Base-by-base conservation (phyloP, 2,329 filamentous ascomycete genomes). In the Alternaria solani region DNA sequence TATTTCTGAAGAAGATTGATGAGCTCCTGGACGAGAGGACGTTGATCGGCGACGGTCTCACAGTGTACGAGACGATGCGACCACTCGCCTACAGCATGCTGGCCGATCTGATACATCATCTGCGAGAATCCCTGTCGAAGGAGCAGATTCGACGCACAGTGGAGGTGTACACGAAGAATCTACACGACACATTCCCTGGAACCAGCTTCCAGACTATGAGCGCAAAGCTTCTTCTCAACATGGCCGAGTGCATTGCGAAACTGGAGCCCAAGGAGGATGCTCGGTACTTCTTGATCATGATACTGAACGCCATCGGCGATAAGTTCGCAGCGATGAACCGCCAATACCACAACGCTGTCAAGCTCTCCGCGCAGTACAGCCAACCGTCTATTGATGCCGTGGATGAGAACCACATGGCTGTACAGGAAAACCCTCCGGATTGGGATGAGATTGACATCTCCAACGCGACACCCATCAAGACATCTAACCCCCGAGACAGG, bases 181-280 rank as follows among this genome's bases (percentile, higher is more conserved):
- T 99, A 23, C 93, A 97, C 73, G 95, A 98, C 77, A 93, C 92
- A 65, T 97, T 97, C 64, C 96, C 95, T 0, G 96, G 96, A 8
- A 98, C 96, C 0, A 99, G 94, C 78, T 99, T 99, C 75, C 96
- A 99, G 79, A 99, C 95, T 0, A 99, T 99, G 95, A 98, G 95
- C 71, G 96, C 95, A 0, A 99, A 98, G 78, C 84, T 99, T 3
- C 83, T 99, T 1, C 84, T 99, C 12, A 99, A 99, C 77, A 96
- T 99, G 93, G 95, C 94, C 0, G 96, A 99, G 73, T 96, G 93
- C 76, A 99, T 99, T 73, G 92, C 94, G 1, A 96, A 94, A 78
- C 86, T 99, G 69, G 90, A 91, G 20, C 92, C 97, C 75, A 99
- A 98, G 81, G 88, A 91, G 43, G 94, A 99, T 77, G 95, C 95